Evolutionary conservation across 1,284 basidiomycete species (phyloP).

Genomic region (Pseudozyma pruni): DNA sequence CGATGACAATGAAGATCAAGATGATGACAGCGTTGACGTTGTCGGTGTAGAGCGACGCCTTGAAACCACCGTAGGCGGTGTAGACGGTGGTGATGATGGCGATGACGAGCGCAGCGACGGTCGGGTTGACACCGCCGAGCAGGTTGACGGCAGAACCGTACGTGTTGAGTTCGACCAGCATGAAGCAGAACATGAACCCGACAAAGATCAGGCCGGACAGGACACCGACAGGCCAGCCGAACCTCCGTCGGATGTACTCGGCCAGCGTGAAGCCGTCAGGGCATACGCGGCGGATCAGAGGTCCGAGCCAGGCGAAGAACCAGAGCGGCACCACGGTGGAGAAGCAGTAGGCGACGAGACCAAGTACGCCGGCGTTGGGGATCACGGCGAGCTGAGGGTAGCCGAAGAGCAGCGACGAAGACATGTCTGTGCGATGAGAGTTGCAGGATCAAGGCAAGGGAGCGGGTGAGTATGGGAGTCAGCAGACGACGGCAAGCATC

Average conservation of each 20-base stretch:
- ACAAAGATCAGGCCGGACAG: conserved; percentile 63
- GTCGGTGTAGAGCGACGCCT: conserved; percentile 67
- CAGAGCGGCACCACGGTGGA: conserved; percentile 64
- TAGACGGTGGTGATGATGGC: conserved; percentile 66
- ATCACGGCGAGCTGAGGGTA: conserved; percentile 68
- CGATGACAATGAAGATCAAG: conserved; percentile 63
- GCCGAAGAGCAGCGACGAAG: conserved; percentile 64
- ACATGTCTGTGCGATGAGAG: conserved; percentile 60
- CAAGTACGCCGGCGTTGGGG: conserved; percentile 63
- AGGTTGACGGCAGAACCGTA: conserved; percentile 60
- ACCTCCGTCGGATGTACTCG: conserved; percentile 66
- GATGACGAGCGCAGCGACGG: conserved; percentile 64
- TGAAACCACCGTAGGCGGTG: conserved; percentile 68
- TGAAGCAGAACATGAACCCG: conserved; percentile 68
- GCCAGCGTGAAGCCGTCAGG: conserved; percentile 67
- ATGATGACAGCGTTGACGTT: conserved; percentile 67
- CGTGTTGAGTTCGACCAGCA: conserved; percentile 67
- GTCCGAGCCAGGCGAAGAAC: conserved; percentile 66
- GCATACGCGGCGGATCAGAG: conserved; percentile 61
- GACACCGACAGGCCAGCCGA: conserved; percentile 65
- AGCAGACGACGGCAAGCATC: conserved; percentile 18
- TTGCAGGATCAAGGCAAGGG: not conserved
- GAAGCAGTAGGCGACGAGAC: conserved; percentile 64
- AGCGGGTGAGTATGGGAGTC: conserved; percentile 20
- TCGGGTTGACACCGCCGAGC: conserved; percentile 60